Percentiles rank a stretch among this genome's conserved stretches.
phyloP scores from a whole-genome alignment of 805 yeast genomes.

The Zygosaccharomyces siamensis region DNA sequence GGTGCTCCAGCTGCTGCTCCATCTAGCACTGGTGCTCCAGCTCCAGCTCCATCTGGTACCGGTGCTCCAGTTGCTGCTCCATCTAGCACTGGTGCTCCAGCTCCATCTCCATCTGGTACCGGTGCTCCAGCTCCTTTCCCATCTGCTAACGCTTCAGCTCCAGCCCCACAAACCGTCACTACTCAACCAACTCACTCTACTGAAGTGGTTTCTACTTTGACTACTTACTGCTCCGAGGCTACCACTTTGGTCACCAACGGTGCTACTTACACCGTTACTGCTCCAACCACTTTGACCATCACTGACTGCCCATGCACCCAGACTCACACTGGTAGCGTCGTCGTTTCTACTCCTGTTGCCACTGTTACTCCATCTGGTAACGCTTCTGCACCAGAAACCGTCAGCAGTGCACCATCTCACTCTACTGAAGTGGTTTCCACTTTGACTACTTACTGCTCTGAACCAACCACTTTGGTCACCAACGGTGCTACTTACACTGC shows the following conservation, averaged over 20 bases:
- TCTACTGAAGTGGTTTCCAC: slow-evolving; percentile 51
- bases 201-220: slow-evolving; percentile 58
- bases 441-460: slow-evolving; percentile 81
- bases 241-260: slow-evolving; percentile 62
- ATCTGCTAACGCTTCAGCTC: no score
- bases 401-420: slow-evolving; percentile 7
- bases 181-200: neutral
- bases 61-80: neutral
- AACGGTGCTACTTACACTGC: slow-evolving; percentile 69
- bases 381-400: neutral
- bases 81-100: neutral
- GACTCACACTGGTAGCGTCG: neutral
- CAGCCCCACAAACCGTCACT: neutral
- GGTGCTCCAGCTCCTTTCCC: neutral
- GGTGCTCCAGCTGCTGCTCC: neutral
- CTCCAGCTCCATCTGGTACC: neutral
- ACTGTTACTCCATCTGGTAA: neutral
- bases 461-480: slow-evolving; percentile 58
- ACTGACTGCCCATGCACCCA: slow-evolving; percentile 58
- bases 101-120: neutral
- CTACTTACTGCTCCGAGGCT: slow-evolving; percentile 80
- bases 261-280: slow-evolving; percentile 69
- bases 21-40: neutral
- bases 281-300: slow-evolving; percentile 76
- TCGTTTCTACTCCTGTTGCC: slow-evolving; percentile 2